Percentiles rank a stretch among this genome's conserved stretches.
Evolutionary conservation across 1,284 basidiomycete genomes (phyloP).

Genomic region (Irpex rosettiformis): DNA sequence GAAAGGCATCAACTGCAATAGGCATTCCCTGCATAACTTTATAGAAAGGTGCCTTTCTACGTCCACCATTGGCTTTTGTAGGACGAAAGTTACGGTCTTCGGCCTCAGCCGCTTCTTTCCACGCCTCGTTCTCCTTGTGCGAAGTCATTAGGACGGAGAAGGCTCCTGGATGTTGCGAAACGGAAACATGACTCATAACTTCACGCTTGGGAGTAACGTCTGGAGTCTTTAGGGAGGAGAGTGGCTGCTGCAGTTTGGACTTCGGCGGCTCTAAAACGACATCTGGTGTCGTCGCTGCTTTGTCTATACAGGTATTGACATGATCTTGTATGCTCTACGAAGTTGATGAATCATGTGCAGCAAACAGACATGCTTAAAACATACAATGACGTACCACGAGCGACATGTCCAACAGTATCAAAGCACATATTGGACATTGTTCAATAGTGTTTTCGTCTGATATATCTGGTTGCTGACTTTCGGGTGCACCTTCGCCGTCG

Average conservation of each 20-base stretch:
- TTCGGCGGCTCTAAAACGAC: not conserved
- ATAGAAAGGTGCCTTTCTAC: conserved; percentile 87
- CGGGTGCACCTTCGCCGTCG: conserved; percentile 21
- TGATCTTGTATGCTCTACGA: conserved; percentile 43
- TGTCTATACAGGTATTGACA: conserved; percentile 50
- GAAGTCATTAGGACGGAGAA: conserved; percentile 86
- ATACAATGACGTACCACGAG: conserved; percentile 28
- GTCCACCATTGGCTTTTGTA: conserved; percentile 49
- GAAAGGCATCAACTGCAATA: conserved; percentile 93
- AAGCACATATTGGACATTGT: conserved; percentile 40
- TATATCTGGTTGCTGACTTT: conserved; percentile 10
- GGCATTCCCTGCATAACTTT: conserved; percentile 98
- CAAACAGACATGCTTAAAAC: not conserved
- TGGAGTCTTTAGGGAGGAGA: conserved; percentile 18
- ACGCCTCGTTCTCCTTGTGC: conserved; percentile 74
- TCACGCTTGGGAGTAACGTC: conserved; percentile 3
- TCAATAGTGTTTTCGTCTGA: conserved; percentile 5
- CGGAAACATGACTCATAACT: not conserved
- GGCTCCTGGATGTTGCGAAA: conserved; percentile 33
- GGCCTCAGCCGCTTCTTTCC: conserved; percentile 71
- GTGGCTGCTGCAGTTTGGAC: conserved; percentile 11
- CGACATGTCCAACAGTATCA: conserved; percentile 23
- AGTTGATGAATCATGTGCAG: conserved; percentile 7
- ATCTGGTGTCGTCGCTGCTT: conserved; percentile 10
- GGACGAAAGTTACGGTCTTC: conserved; percentile 48